Conservation (phyloP, 1,284 basidiomycete species). For the Boletus putidus region DNA sequence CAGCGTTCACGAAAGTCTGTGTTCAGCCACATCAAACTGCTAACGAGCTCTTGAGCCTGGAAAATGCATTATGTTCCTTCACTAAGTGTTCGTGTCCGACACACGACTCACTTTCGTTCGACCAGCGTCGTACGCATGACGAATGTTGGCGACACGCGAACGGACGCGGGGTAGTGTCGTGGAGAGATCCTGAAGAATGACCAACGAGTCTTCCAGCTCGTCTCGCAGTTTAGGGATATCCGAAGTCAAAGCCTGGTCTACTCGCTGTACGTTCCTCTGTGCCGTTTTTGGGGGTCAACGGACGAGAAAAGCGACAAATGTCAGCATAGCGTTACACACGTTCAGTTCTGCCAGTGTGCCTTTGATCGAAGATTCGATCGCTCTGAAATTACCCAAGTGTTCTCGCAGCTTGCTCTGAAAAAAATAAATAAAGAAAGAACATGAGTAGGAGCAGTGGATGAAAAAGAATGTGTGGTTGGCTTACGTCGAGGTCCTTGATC, state of each 20-base stretch:
- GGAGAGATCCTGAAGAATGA: constrained; percentile 52
- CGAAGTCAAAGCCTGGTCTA: constrained; percentile 52
- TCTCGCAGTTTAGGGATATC: constrained; percentile 61
- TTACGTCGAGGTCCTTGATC: constrained; percentile 70
- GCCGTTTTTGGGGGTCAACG: not conserved
- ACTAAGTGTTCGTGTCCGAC: not conserved
- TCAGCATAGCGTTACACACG: constrained; percentile 39
- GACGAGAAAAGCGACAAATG: not conserved
- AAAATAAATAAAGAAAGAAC: too few relatives aligned
- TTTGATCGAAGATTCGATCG: constrained; percentile 64
- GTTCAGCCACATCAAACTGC: constrained; percentile 68
- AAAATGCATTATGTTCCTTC: not conserved
- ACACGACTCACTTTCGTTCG: constrained; percentile 53
- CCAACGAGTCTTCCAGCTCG: constrained; percentile 58
- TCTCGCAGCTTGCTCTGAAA: constrained; percentile 60
- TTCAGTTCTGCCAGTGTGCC: constrained; percentile 59
- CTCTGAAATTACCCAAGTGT: constrained; percentile 67
- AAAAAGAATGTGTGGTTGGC: constrained; percentile 10
- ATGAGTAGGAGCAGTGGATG: too few relatives aligned
- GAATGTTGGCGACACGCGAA: constrained; percentile 58
- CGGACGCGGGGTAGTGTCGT: constrained; percentile 58
- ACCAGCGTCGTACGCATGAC: constrained; percentile 65
- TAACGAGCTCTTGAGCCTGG: constrained; percentile 60
- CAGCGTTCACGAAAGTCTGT: constrained; percentile 71
- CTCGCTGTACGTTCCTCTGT: constrained; percentile 58